Percentiles rank a stretch among this genome's conserved stretches.
phyloP scores from a whole-genome alignment of 805 yeast species.

The Nakazawaea siamensis region DNA sequence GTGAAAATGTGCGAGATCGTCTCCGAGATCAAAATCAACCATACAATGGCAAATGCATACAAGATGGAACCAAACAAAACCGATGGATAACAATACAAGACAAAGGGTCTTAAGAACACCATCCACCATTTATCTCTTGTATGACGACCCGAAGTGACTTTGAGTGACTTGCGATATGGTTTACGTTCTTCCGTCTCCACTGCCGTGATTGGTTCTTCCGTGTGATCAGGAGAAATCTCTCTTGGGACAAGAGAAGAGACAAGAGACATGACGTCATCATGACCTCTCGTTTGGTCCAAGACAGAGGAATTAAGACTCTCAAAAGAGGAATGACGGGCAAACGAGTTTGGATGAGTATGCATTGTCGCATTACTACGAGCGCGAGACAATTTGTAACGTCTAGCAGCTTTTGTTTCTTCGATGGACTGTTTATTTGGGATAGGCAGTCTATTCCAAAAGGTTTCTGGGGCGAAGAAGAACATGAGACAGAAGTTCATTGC shows the following conservation, averaged over 20 bases:
- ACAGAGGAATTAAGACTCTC: conserved; percentile 6
- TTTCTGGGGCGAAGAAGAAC: conserved; percentile 53
- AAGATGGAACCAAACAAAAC: conserved; percentile 42
- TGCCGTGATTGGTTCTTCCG: too few species aligned
- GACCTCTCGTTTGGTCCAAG: background rate
- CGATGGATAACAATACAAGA: conserved; percentile 40
- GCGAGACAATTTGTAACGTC: conserved; percentile 21
- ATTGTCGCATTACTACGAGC: background rate
- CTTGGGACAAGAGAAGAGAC: background rate
- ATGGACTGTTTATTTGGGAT: conserved; percentile 37
- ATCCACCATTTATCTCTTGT: conserved; percentile 44
- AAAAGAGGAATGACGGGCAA: background rate
- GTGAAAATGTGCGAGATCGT: conserved; percentile 42
- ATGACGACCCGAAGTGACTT: conserved; percentile 40
- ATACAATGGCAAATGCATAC: conserved; percentile 51
- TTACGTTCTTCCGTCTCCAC: conserved; percentile 10
- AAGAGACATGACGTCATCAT: background rate
- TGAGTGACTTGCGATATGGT: conserved; percentile 24
- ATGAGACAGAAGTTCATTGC: conserved; percentile 37
- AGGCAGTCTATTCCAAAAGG: conserved; percentile 54
- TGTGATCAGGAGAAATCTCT: background rate
- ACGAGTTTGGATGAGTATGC: conserved; percentile 5
- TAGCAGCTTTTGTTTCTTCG: conserved; percentile 40
- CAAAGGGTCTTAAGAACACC: conserved; percentile 47
- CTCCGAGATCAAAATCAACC: conserved; percentile 57